Percentiles rank a stretch among this genome's conserved stretches.
Evolutionary conservation across 768 basidiomycete genomes (phyloP).

Genomic region (Mycena floridula): DNA sequence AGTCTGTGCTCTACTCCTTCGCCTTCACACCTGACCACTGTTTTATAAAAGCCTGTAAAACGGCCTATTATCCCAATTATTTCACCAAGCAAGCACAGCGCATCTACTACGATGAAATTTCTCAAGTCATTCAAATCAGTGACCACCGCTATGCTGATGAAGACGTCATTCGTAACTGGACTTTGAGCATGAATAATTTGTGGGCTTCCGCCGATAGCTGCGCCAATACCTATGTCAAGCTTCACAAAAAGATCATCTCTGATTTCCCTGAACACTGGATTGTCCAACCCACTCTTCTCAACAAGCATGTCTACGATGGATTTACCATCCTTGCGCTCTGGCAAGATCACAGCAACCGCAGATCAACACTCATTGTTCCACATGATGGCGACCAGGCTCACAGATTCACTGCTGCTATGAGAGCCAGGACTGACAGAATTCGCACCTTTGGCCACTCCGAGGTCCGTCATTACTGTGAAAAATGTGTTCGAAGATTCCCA

Average conservation of each 20-base stretch:
- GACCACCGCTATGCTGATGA: neutral
- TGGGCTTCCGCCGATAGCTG: neutral
- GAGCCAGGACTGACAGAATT: neutral
- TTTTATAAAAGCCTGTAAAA: neutral
- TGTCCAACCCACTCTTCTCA: neutral
- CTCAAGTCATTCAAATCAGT: neutral
- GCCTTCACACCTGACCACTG: neutral
- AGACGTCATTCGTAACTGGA: no score
- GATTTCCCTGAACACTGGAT: no score
- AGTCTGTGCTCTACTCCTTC: neutral
- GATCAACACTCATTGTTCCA: neutral
- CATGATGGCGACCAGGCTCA: neutral
- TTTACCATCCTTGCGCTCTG: neutral
- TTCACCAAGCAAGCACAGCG: neutral
- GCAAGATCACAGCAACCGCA: neutral
- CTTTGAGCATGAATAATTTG: neutral
- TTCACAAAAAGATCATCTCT: no score
- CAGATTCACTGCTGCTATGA: neutral
- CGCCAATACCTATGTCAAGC: neutral
- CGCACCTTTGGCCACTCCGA: neutral
- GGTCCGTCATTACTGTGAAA: neutral
- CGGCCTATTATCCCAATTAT: neutral
- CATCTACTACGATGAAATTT: neutral
- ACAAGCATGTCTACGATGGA: neutral
- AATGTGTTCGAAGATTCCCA: neutral